phyloP scores from a whole-genome alignment of 768 basidiomycete genomes.

The Boletus edulis region DNA sequence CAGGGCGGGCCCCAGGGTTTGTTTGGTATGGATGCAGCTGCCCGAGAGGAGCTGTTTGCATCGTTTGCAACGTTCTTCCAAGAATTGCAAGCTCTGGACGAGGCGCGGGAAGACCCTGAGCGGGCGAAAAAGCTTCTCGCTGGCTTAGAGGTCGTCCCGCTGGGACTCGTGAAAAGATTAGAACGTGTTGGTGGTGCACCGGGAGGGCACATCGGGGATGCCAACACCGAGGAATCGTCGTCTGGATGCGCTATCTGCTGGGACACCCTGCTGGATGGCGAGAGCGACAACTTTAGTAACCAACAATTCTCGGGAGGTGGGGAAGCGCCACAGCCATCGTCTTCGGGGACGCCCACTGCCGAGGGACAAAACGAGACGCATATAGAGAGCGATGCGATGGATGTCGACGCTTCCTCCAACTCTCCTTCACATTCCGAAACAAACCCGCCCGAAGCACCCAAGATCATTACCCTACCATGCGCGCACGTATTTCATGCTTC shows the following conservation, averaged over 20 bases:
- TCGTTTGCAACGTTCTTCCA: constrained; percentile 29
- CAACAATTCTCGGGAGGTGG: constrained; percentile 10
- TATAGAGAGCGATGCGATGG: constrained; percentile 11
- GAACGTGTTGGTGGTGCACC: constrained; percentile 46
- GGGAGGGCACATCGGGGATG: constrained; percentile 30
- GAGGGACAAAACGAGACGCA: constrained; percentile 6
- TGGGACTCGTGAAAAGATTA: constrained; percentile 63
- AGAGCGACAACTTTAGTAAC: constrained; percentile 35
- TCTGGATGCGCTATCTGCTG: constrained; percentile 73
- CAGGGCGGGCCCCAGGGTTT: constrained; percentile 8
- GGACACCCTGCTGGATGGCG: constrained; percentile 57
- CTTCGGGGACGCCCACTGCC: not conserved
- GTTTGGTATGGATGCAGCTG: constrained; percentile 17
- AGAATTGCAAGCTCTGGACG: constrained; percentile 28
- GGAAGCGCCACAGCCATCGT: not conserved
- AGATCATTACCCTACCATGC: constrained; percentile 71
- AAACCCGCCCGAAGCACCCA: constrained; percentile 26
- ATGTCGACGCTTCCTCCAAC: constrained; percentile 14
- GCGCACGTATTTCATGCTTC: constrained; percentile 79
- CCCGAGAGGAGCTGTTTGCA: constrained; percentile 23
- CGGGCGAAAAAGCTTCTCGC: constrained; percentile 61
- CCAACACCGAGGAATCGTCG: constrained; percentile 33
- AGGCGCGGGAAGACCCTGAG: constrained; percentile 59
- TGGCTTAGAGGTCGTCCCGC: constrained; percentile 64
- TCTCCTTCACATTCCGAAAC: constrained; percentile 11